A percentile compares a stretch with the other conserved stretches of the same genome.
phyloP scores from a whole-genome alignment of 106 monocot genomes.

The Phalaenopsis aphrodite region DNA sequence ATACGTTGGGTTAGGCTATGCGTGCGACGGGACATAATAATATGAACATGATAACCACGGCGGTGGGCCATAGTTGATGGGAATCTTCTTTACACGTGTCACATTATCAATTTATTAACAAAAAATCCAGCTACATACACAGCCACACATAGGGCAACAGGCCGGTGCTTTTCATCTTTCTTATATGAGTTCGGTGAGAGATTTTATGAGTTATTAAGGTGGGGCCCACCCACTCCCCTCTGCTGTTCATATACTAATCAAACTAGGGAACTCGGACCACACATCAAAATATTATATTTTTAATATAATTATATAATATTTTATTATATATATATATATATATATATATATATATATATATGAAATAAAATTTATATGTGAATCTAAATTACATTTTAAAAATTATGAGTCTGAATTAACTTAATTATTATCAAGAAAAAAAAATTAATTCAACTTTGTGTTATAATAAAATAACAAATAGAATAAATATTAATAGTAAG shows the following conservation, averaged over 20 bases:
- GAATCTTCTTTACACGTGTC: slow-evolving; percentile 3
- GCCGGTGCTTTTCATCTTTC: neutral
- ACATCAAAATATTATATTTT: no score
- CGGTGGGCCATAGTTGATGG: neutral
- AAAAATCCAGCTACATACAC: neutral
- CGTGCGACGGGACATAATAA: neutral
- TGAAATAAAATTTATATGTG: no score
- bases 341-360: no score
- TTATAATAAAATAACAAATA: no score
- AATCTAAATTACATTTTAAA: no score
- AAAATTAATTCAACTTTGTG: no score
- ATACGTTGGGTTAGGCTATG: slow-evolving; percentile 1
- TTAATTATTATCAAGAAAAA: no score
- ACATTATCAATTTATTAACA: neutral
- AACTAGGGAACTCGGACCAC: neutral
- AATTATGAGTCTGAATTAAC: no score
- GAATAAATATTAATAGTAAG: no score
- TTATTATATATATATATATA: no score
- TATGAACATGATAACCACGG: neutral
- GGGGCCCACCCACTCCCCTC: neutral
- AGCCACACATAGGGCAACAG: neutral
- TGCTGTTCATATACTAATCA: neutral
- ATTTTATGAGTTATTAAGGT: neutral
- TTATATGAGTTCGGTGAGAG: neutral
- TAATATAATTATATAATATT: no score